phyloP scores from a whole-genome alignment of 768 basidiomycete genomes.

The Thelephora aurantiotincta region DNA sequence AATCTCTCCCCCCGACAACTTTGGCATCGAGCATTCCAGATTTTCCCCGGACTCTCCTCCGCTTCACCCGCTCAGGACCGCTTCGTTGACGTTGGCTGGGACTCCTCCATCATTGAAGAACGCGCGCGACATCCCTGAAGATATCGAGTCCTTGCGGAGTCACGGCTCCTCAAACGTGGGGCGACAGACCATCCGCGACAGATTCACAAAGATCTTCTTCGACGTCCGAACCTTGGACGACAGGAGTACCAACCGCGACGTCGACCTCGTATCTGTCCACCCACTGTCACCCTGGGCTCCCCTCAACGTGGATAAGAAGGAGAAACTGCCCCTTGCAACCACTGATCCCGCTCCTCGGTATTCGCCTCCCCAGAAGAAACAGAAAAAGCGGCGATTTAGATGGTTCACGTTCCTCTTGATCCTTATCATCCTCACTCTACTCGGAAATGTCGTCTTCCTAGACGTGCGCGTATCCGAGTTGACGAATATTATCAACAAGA shows the following conservation, averaged over 20 bases:
- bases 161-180: constrained; percentile 6
- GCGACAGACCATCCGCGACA: constrained; percentile 13
- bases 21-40: constrained; percentile 20
- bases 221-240: constrained; percentile 18
- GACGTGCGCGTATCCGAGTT: constrained; percentile 20
- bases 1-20: constrained; percentile 9
- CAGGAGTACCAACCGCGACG: constrained; percentile 10
- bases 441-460: constrained; percentile 25
- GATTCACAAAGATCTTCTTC: constrained; percentile 23
- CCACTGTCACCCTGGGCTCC: constrained; percentile 23
- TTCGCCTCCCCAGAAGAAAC: constrained; percentile 9
- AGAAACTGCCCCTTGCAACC: constrained; percentile 10
- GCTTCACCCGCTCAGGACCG: constrained; percentile 14
- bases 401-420: constrained; percentile 14
- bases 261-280: constrained; percentile 14
- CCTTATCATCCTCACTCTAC: constrained; percentile 26
- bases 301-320: constrained; percentile 24
- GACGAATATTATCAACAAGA: constrained; percentile 2
- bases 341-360: constrained; percentile 10
- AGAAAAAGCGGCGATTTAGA: constrained; percentile 13
- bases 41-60: constrained; percentile 32
- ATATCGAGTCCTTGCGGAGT: constrained; percentile 13
- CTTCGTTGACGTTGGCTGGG: constrained; percentile 14
- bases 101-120: constrained; percentile 11
- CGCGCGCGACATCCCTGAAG: constrained; percentile 12